Base-by-base conservation (phyloP, 148 eudicot genomes). In the Gaultheria prostrata region DNA sequence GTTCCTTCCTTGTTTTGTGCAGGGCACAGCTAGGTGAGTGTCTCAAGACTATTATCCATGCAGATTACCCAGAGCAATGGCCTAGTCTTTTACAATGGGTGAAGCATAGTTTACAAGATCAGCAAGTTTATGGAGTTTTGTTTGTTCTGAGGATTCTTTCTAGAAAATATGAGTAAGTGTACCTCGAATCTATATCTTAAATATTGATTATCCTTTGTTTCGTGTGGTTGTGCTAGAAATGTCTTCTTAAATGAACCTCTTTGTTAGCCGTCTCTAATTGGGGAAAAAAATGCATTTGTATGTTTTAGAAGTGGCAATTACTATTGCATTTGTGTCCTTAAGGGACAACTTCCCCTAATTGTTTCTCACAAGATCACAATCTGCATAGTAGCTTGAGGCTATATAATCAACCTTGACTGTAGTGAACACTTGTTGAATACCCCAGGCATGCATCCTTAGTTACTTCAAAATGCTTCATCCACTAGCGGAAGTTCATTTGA, bases 31-130 rank as follows among this genome's bases (percentile, higher is more conserved):
- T 97, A 73, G 99, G 99, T 35, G 99, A 95, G 89, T 97, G 99
- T 88, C 90, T 97, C 77, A 97, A 97, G 89, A 97, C 99, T 74
- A 92, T 97, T 61, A 91, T 97, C 81, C 92, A 92, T 88, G 90
- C 95, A 56, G 99, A 97, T 85, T 97, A 97, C 82, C 99, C 99
- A 33, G 99, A 97, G 91, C 96, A 97, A 75, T 97, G 99, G 99
- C 98, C 96, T n/a, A 79, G 89, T 79, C 98, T 95, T 87, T 89
- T 97, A 83, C 98, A 88, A 8, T 97, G 99, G 99, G 96, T 97
- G 89, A 95, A 93, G 88, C 94, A 88, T 89, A 97, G 92, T 90
- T 86, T 97, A 71, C 98, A 92, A 89, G 94, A 89, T 61, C 98
- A 97, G 83, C 98, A 97, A 86, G 95, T 97, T 88, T 93, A 93